Base-by-base conservation (phyloP, 257 asterid species). In the Haberlea rhodopensis region DNA sequence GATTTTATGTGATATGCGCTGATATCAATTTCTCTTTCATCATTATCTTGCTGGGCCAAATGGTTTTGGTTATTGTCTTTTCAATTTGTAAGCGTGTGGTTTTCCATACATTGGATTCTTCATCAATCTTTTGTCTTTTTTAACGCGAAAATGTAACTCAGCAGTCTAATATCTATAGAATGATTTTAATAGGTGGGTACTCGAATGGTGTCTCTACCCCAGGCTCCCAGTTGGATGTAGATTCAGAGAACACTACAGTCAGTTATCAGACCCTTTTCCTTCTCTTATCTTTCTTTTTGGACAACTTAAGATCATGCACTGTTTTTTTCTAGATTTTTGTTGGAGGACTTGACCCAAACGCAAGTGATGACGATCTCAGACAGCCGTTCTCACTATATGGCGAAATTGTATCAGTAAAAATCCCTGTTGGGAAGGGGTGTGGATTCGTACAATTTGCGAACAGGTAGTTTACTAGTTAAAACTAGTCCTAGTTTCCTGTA, bases 331-430 rank as follows among this genome's bases (percentile, higher is more conserved):
- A 81, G 86, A 81, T 78, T 29, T 78, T 81, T 73, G 86, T 81
- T 65, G 87, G 87, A 52, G 84, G 87, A 29, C 82, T 81, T 10
- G 87, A 78, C 55, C 82, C 82, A 9, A 81, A 71, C 65, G 80
- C 76, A 2, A 65, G 76, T 57, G 84, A 78, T 64, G 82, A 81
- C 53, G 87, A 81, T 71, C 78, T 81, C 57, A 81, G 66, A 68
- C 80, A 71, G 55, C 80, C 80, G 43, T 81, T 81, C 64, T 62
- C 67, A 11, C 78, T 78, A 49, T 76, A 72, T 25, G 84, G 86
- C 63, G 84, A 81, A 63, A 76, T 81, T 49, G 71, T 73, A 28
- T 78, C 84, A 5, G 82, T 78, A 53, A 81, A 81, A 67, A 81
- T 81, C 45, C 84, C 80, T 60, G 78, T 76, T 15, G 82, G 87